These are phyloP conservation scores for Kodamaea jinghongensis DNA, from an alignment of 805 yeast genomes.

Conservation along the genomic window DNA sequence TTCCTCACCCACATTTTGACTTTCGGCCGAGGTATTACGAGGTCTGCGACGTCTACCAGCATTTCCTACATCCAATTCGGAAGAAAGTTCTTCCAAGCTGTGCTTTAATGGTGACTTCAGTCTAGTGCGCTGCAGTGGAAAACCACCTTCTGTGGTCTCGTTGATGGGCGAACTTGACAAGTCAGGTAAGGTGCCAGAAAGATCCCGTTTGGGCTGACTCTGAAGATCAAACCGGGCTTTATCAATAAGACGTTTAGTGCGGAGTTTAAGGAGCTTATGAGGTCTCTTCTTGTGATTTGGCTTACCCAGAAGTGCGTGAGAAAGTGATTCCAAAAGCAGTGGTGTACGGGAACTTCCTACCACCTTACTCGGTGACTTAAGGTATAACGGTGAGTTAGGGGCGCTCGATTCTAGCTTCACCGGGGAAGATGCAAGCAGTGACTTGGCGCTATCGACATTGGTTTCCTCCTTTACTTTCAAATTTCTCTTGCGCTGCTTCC, in stretches of 20 bases:
- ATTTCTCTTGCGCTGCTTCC: too few relatives aligned
- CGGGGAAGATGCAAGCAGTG: too few relatives aligned
- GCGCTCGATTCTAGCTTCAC: too few relatives aligned
- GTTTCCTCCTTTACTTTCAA: too few relatives aligned
- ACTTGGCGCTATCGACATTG: too few relatives aligned
- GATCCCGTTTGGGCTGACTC: slow-evolving; percentile 6
- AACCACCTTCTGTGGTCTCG: slow-evolving; percentile 13
- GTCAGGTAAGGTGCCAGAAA: slow-evolving; percentile 7
- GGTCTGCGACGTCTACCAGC: not conserved
- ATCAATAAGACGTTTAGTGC: not conserved
- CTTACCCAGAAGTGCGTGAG: not conserved
- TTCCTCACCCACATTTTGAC: slow-evolving; percentile 3
- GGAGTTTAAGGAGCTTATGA: not conserved
- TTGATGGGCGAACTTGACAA: slow-evolving; percentile 3
- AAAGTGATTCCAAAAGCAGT: too few relatives aligned
- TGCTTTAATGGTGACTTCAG: slow-evolving; percentile 36
- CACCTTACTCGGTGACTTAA: too few relatives aligned
- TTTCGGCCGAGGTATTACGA: not conserved
- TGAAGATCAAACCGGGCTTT: slow-evolving; percentile 1
- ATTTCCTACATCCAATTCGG: slow-evolving; percentile 11
- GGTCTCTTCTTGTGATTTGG: not conserved
- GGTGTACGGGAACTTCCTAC: too few relatives aligned
- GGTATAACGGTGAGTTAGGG: too few relatives aligned
- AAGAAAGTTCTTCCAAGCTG: slow-evolving; percentile 18
- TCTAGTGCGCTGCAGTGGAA: slow-evolving; percentile 32